Conservation (phyloP, 768 basidiomycete genomes). For the Kwoniella europaea region DNA sequence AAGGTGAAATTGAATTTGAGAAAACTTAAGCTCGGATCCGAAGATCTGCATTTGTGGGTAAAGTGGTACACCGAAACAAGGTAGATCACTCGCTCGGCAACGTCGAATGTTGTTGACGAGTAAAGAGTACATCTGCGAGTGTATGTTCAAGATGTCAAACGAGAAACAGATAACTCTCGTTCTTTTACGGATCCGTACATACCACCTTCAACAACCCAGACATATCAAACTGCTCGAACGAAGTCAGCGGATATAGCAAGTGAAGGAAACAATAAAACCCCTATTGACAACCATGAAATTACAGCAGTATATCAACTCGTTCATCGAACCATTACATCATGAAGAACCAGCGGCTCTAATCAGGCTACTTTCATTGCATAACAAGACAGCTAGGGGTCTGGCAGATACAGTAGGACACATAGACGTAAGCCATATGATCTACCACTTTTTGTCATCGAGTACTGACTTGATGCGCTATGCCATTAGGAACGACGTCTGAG, state of each 20-base stretch:
- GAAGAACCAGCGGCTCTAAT: slow-evolving; percentile 40
- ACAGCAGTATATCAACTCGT: slow-evolving; percentile 49
- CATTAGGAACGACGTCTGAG: slow-evolving; percentile 39
- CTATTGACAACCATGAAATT: slow-evolving; percentile 37
- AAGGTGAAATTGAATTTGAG: slow-evolving; percentile 6
- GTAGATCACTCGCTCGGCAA: neutral
- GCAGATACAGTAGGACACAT: slow-evolving; percentile 46
- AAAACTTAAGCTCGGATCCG: neutral
- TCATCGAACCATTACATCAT: slow-evolving; percentile 36
- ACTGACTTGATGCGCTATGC: neutral
- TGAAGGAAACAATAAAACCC: neutral
- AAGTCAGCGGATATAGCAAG: neutral
- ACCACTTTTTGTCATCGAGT: neutral
- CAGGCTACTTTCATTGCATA: slow-evolving; percentile 36
- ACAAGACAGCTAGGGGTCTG: slow-evolving; percentile 48
- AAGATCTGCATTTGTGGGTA: neutral
- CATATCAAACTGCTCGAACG: neutral
- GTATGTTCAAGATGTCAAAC: no score
- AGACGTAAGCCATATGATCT: slow-evolving; percentile 34
- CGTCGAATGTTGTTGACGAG: neutral
- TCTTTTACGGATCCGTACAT: neutral
- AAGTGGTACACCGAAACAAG: neutral
- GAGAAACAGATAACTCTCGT: no score
- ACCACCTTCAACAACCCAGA: no score
- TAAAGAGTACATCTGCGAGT: no score